Conservation (phyloP, 768 basidiomycete species). For the Suillus clintonianus region DNA sequence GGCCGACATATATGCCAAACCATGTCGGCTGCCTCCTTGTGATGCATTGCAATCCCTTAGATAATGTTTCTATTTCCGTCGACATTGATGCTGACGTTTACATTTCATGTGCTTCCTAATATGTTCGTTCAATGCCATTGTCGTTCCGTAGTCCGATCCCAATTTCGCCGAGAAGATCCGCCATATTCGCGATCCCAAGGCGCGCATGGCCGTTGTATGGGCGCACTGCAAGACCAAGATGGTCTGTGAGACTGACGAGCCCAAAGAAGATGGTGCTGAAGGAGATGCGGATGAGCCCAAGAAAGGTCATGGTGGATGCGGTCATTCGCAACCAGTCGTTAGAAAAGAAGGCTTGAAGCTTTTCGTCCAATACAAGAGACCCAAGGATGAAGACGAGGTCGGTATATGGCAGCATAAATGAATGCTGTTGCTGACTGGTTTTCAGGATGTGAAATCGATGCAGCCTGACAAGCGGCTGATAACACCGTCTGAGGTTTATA, state of each 20-base stretch:
- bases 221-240: slow-evolving; percentile 84
- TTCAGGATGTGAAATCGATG: slow-evolving; percentile 74
- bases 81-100: slow-evolving; percentile 64
- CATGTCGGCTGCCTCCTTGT: slow-evolving; percentile 61
- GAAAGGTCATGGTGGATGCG: slow-evolving; percentile 97
- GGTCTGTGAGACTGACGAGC: slow-evolving; percentile 85
- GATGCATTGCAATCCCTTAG: slow-evolving; percentile 37
- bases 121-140: slow-evolving; percentile 23
- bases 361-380: slow-evolving; percentile 90
- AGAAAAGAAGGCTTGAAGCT: slow-evolving; percentile 95
- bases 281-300: slow-evolving; percentile 67
- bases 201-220: slow-evolving; percentile 87
- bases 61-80: slow-evolving; percentile 34
- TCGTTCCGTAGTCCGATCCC: slow-evolving; percentile 68
- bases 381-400: slow-evolving; percentile 95
- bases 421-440: slow-evolving; percentile 13
- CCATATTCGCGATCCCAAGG: slow-evolving; percentile 83
- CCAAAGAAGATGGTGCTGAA: slow-evolving; percentile 81
- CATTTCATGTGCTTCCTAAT: slow-evolving; percentile 49
- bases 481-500: slow-evolving; percentile 87
- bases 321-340: slow-evolving; percentile 85
- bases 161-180: slow-evolving; percentile 86
- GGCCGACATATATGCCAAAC: slow-evolving; percentile 63
- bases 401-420: slow-evolving; percentile 30
- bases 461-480: slow-evolving; percentile 84